Conservation (phyloP, 2,329 filamentous ascomycete species). For the Neonectria hederae region DNA sequence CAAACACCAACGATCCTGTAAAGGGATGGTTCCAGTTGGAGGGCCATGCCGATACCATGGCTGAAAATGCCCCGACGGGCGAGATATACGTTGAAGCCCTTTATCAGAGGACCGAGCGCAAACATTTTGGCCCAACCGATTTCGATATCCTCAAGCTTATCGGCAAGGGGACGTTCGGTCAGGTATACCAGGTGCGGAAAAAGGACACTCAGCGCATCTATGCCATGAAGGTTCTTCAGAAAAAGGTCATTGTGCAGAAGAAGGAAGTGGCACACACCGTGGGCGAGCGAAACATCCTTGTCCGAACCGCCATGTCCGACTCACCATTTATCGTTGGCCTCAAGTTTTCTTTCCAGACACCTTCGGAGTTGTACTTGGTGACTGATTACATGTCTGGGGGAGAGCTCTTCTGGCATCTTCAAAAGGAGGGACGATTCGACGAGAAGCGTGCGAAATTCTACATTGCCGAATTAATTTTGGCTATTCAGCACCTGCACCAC, state of each 20-base stretch:
- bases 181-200: slow-evolving; percentile 98
- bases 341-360: slow-evolving; percentile 98
- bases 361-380: slow-evolving; percentile 95
- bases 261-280: slow-evolving; percentile 98
- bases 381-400: slow-evolving; percentile 99
- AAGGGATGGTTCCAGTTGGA: slow-evolving; percentile 88
- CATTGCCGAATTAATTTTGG: slow-evolving; percentile 95
- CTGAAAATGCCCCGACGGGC: slow-evolving; percentile 80
- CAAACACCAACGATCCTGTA: slow-evolving; percentile 73
- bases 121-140: slow-evolving; percentile 91
- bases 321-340: slow-evolving; percentile 98
- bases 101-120: slow-evolving; percentile 89
- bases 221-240: slow-evolving; percentile 98
- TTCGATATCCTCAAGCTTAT: slow-evolving; percentile 97
- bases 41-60: slow-evolving; percentile 75
- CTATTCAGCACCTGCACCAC: slow-evolving; percentile 92
- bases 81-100: slow-evolving; percentile 88
- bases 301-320: slow-evolving; percentile 93
- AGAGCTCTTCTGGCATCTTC: slow-evolving; percentile 97
- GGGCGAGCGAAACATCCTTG: slow-evolving; percentile 95
- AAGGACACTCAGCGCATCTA: slow-evolving; percentile 96
- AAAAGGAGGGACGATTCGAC: slow-evolving; percentile 95
- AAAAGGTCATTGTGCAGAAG: slow-evolving; percentile 99
- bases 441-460: slow-evolving; percentile 98
- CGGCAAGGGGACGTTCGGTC: slow-evolving; percentile 97